Percentiles rank a stretch among this genome's conserved stretches.
Evolutionary conservation across 441 rosid genomes (phyloP).

Genomic region (Brassica balearica): DNA sequence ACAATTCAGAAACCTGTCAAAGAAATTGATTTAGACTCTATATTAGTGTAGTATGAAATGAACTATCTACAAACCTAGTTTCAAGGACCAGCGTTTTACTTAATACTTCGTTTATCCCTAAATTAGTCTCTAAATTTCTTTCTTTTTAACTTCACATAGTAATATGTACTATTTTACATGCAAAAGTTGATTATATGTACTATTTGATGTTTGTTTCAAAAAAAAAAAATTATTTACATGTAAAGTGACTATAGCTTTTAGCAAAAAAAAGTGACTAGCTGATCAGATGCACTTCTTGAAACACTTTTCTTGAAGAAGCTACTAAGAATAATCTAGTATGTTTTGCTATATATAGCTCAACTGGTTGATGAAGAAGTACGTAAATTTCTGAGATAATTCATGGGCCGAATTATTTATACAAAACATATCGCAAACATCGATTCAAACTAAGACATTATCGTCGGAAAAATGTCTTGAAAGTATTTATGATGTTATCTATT

Average conservation of each 20-base stretch:
- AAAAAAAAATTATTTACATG: too few species aligned
- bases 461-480: neutral
- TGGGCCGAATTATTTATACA: neutral
- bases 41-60: neutral
- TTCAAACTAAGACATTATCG: neutral
- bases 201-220: too few species aligned
- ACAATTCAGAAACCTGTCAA: neutral
- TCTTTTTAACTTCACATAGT: neutral
- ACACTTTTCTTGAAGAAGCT: neutral
- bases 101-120: neutral
- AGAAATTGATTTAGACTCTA: neutral
- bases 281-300: neutral
- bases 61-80: neutral
- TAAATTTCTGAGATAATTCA: constrained; percentile 4
- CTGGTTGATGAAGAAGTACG: neutral
- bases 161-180: neutral
- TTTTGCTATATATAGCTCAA: neutral
- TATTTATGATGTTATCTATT: neutral
- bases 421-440: neutral
- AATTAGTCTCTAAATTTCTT: neutral
- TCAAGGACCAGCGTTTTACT: neutral
- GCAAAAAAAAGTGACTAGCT: too few species aligned
- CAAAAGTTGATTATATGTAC: neutral
- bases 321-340: neutral
- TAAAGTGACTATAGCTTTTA: neutral